Base-by-base conservation (phyloP, 2,329 filamentous ascomycete genomes). In the Fusarium xylarioides region DNA sequence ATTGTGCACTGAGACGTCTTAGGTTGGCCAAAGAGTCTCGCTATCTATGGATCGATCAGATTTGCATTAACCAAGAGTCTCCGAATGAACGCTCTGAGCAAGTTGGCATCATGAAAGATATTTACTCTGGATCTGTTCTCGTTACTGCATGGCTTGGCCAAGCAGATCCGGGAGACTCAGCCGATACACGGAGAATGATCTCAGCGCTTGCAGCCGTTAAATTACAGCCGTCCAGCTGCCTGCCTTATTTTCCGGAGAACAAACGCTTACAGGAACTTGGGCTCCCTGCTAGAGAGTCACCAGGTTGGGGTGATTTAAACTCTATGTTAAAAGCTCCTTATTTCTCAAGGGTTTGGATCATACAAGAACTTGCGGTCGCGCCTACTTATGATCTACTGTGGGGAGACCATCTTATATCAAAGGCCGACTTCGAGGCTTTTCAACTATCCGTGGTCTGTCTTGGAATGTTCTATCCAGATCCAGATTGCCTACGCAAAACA, bases 361-460 rank as follows among this genome's bases (percentile, higher is more conserved):
- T 43, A 10, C 40, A 23, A 43, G 40, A 43, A 2, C n/a, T 43
- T 11, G 1, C 40, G 11, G 0, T 43, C 1, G 15, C 40, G 16
- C 0, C 38, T 16, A 42, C 8, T 0, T 42, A 42, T 0, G 11
- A 12, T 0, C 5, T 43, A 1, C 7, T 43, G 0, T 43, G 40
- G 40, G 40, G 40, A 2, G 40, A 43, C 1, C 10, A 16, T 4
- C 0, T 23, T 4, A 16, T 43, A 10, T 7, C 10, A 11, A 43
- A 43, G 7, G 15, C 0, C 2, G 15, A 23, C 2, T 43, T 43
- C n/a, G n/a, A n/a, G n/a, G n/a, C n/a, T n/a, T n/a, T n/a, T n/a
- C n/a, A n/a, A n/a, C n/a, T n/a, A n/a, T n/a, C n/a, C n/a, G n/a
- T n/a, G n/a, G n/a, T n/a, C n/a, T n/a, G n/a, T n/a, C n/a, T n/a